These are phyloP conservation scores for Nothophoma quercina DNA, from an alignment of 2,329 filamentous ascomycete species.

Conservation along the genomic window DNA sequence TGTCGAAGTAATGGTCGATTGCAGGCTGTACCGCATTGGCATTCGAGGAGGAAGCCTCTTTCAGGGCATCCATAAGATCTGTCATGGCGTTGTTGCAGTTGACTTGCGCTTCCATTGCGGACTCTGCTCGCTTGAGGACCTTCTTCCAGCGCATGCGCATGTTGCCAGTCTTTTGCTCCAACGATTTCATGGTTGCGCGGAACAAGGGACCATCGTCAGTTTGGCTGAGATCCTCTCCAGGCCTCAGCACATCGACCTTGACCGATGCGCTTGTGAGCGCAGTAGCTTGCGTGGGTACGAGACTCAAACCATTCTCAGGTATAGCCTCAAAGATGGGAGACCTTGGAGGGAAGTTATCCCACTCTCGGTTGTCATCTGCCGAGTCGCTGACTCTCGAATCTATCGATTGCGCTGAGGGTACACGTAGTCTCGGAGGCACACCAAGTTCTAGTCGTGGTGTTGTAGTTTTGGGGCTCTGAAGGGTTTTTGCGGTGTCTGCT, in stretches of 20 bases:
- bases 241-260: conserved; percentile 89
- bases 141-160: conserved; percentile 97
- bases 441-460: conserved; percentile 76
- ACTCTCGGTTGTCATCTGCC: conserved; percentile 61
- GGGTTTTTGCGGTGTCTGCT: conserved; percentile 47
- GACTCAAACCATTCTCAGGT: conserved; percentile 56
- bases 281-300: conserved; percentile 53
- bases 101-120: conserved; percentile 78
- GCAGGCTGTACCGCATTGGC: conserved; percentile 97
- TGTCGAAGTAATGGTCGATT: conserved; percentile 97
- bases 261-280: conserved; percentile 55
- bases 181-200: conserved; percentile 91
- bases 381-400: conserved; percentile 80
- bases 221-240: conserved; percentile 79
- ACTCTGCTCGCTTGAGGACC: conserved; percentile 91
- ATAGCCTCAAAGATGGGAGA: conserved; percentile 58
- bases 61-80: conserved; percentile 83
- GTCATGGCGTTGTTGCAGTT: conserved; percentile 86
- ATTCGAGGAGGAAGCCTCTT: conserved; percentile 88
- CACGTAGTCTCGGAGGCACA: conserved; percentile 77
- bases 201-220: conserved; percentile 95
- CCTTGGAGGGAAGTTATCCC: conserved; percentile 52
- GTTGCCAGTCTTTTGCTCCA: conserved; percentile 95
- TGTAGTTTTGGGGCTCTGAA: conserved; percentile 56
- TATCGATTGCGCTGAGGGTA: conserved; percentile 79